phyloP scores from a whole-genome alignment of 1,284 basidiomycete species.

The Pascua sp. region DNA sequence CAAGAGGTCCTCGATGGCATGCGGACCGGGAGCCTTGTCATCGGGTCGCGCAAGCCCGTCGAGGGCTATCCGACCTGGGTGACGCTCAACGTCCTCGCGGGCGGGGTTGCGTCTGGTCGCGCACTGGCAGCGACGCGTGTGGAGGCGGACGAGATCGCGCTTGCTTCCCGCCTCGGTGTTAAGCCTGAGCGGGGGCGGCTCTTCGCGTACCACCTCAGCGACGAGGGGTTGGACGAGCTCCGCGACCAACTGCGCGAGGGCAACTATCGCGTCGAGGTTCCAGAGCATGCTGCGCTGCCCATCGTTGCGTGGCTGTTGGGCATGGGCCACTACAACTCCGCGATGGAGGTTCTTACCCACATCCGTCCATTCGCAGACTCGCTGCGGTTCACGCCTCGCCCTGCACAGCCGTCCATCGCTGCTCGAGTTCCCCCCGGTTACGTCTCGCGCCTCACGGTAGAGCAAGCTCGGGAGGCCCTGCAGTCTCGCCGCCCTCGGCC shows the following conservation, averaged over 20 bases:
- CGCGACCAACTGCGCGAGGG: conserved; percentile 3
- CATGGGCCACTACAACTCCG: background rate
- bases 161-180: background rate
- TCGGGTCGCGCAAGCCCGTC: conserved; percentile 6
- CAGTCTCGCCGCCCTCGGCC: background rate
- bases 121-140: background rate
- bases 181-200: background rate
- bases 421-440: background rate
- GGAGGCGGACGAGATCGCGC: conserved; percentile 1
- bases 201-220: conserved; percentile 9
- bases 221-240: conserved; percentile 1
- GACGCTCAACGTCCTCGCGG: conserved; percentile 4
- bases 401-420: background rate
- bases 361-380: conserved; percentile 2
- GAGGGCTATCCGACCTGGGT: conserved; percentile 5
- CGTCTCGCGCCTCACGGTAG: background rate
- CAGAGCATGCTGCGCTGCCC: conserved; percentile 7
- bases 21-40: background rate
- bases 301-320: conserved; percentile 6
- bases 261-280: background rate
- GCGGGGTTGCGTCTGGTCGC: conserved; percentile 3
- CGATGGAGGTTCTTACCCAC: background rate
- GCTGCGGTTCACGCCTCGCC: conserved; percentile 8
- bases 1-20: background rate
- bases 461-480: background rate